phyloP scores from a whole-genome alignment of 2,329 filamentous ascomycete species.

The Beauveria australis region DNA sequence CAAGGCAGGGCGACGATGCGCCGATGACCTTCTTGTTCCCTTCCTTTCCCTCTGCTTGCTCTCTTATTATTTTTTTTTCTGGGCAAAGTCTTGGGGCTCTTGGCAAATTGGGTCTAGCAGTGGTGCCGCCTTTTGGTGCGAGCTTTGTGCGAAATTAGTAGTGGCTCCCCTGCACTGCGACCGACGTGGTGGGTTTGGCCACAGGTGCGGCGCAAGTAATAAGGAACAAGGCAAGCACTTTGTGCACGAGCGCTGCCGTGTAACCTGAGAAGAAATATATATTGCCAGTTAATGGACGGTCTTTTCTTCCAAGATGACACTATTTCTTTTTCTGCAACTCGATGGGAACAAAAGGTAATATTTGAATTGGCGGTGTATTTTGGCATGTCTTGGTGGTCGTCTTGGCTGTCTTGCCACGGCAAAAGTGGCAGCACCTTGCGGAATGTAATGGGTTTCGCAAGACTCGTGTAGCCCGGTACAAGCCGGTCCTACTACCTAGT shows the following conservation, averaged over 20 bases:
- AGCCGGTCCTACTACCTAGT: not conserved
- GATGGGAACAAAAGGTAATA: not conserved
- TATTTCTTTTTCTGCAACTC: not conserved
- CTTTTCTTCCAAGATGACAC: not conserved
- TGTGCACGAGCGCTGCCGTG: not conserved
- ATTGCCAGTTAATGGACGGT: not conserved
- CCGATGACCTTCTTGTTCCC: not conserved
- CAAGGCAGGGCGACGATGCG: not conserved
- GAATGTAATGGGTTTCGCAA: not conserved
- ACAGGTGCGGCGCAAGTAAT: not conserved
- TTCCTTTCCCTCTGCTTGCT: not conserved
- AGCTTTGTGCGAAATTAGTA: not conserved
- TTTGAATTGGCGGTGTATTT: not conserved
- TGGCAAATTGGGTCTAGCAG: slow-evolving; percentile 9
- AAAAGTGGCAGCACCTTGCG: not conserved
- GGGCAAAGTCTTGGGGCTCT: slow-evolving; percentile 8
- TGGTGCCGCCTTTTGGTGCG: slow-evolving; percentile 6
- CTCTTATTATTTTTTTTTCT: slow-evolving; percentile 1
- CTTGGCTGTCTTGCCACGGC: not conserved
- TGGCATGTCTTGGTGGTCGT: not conserved
- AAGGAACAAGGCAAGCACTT: not conserved
- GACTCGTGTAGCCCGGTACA: not conserved
- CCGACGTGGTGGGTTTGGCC: not conserved
- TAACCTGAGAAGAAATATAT: not conserved
- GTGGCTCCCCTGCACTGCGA: not conserved